Percentiles rank a stretch among this genome's conserved stretches.
These are phyloP conservation scores for Inga laurina DNA, from an alignment of 306 rosid genomes.

Conservation along the genomic window DNA sequence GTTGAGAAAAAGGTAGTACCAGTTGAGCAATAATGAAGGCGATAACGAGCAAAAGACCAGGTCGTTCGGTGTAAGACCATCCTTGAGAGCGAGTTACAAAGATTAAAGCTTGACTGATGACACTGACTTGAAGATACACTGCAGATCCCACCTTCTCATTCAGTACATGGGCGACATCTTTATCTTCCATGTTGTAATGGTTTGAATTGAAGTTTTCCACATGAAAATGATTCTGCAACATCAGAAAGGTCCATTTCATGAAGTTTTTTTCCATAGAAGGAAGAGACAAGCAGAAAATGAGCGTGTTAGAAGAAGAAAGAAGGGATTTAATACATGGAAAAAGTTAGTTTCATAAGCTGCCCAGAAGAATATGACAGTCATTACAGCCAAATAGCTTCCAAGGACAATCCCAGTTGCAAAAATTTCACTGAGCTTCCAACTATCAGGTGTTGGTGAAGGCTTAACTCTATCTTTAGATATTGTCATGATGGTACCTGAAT, in stretches of 20 bases:
- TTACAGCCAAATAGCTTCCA: constrained; percentile 64
- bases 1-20: constrained; percentile 37
- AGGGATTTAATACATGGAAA: constrained; percentile 46
- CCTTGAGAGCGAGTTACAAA: constrained; percentile 73
- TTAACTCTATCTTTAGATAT: constrained; percentile 77
- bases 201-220: constrained; percentile 42
- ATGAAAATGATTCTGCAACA: constrained; percentile 42
- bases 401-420: constrained; percentile 70
- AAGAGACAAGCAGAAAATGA: neutral
- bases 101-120: constrained; percentile 73
- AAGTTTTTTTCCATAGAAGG: neutral
- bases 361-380: constrained; percentile 64
- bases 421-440: constrained; percentile 81
- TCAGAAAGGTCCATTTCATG: constrained; percentile 7
- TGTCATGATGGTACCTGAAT: constrained; percentile 76
- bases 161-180: neutral
- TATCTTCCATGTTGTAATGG: neutral
- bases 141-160: constrained; percentile 54
- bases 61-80: constrained; percentile 75
- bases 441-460: constrained; percentile 73
- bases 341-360: constrained; percentile 45
- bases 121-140: constrained; percentile 75
- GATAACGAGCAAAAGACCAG: constrained; percentile 57
- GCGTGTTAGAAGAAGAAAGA: neutral
- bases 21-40: constrained; percentile 71